phyloP scores from a whole-genome alignment of 164 flowering plant species.

The Vitis cinerea region DNA sequence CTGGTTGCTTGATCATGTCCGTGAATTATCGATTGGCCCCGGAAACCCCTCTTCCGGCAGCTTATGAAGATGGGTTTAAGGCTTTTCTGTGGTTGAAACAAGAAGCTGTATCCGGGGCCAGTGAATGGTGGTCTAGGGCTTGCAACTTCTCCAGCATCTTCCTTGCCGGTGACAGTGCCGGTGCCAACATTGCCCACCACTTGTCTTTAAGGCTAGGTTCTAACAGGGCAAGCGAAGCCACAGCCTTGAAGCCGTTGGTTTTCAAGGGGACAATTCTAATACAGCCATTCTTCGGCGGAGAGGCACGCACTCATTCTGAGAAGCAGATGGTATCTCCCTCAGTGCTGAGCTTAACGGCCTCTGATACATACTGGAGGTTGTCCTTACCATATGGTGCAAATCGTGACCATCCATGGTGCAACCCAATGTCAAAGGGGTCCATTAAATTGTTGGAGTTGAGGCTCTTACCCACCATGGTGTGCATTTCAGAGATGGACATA shows the following conservation, averaged over 20 bases:
- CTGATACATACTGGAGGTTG: conserved; percentile 50
- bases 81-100: too few species aligned
- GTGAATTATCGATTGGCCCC: conserved; percentile 11
- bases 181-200: too few species aligned
- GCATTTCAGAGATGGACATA: conserved; percentile 52
- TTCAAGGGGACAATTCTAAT: conserved; percentile 39
- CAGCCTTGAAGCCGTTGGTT: conserved; percentile 12
- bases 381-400: conserved; percentile 38
- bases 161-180: too few species aligned
- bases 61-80: too few species aligned
- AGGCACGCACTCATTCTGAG: conserved; percentile 44
- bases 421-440: conserved; percentile 29
- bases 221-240: too few species aligned
- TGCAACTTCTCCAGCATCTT: too few species aligned
- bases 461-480: conserved; percentile 33
- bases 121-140: too few species aligned
- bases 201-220: too few species aligned
- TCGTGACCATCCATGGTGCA: conserved; percentile 58
- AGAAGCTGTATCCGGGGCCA: too few species aligned
- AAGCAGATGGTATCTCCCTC: conserved; percentile 25
- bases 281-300: conserved; percentile 67
- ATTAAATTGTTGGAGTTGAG: conserved; percentile 16
- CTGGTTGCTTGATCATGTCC: conserved; percentile 41
- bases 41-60: too few species aligned
- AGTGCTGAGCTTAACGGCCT: conserved; percentile 30